A percentile compares a stretch with the other conserved stretches of the same genome.
Conservation (phyloP, 192 early-diverging fungal genomes). For the Paraglomus brasilianum region DNA sequence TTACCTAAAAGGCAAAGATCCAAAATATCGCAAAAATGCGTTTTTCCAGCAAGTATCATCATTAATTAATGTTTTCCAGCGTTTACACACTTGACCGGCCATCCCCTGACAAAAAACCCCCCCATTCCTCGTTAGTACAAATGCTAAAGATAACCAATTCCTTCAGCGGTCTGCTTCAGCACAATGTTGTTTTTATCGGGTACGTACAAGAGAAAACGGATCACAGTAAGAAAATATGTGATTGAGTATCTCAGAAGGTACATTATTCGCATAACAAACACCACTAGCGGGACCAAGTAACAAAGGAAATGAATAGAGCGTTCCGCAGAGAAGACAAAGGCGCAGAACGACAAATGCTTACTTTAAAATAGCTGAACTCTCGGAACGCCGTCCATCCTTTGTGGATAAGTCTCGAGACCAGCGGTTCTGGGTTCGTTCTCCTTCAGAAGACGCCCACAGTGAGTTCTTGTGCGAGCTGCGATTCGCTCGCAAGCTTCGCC, state of each 20-base stretch:
- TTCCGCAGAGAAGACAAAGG: too few relatives aligned
- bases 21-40: slow-evolving; percentile 14
- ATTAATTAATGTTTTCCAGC: neutral
- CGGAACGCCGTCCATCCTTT: too few relatives aligned
- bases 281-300: neutral
- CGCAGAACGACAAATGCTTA: too few relatives aligned
- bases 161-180: neutral
- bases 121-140: neutral
- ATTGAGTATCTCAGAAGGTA: neutral
- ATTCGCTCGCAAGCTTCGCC: too few relatives aligned
- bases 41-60: slow-evolving; percentile 15
- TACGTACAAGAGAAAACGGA: neutral
- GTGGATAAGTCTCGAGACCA: too few relatives aligned
- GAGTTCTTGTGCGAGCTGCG: too few relatives aligned
- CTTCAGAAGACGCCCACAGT: too few relatives aligned
- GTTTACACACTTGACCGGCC: slow-evolving; percentile 12
- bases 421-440: too few relatives aligned
- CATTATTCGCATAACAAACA: slow-evolving; percentile 1
- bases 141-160: neutral
- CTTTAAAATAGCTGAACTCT: too few relatives aligned
- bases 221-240: slow-evolving; percentile 9
- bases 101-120: neutral
- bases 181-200: neutral
- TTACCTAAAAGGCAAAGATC: slow-evolving; percentile 15
- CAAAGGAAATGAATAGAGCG: too few relatives aligned